phyloP scores from a whole-genome alignment of 169 alveolate genomes.

The Eimeria brunetti region DNA sequence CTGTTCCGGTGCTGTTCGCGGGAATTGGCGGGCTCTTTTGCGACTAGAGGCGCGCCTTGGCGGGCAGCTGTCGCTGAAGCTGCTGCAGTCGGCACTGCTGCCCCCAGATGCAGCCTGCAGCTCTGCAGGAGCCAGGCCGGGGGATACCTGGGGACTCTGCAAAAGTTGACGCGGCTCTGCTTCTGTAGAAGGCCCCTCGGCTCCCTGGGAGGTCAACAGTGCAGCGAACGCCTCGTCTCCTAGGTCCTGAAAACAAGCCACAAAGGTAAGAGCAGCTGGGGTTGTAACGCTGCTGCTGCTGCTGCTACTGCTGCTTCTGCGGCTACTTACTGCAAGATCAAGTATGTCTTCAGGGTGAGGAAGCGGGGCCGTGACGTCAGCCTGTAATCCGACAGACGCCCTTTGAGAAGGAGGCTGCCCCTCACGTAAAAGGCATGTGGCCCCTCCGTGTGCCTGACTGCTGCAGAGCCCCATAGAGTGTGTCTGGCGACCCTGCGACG shows the following conservation, averaged over 20 bases:
- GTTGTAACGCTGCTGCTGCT: conserved; percentile 16
- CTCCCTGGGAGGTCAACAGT: conserved; percentile 36
- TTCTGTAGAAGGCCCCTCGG: background rate
- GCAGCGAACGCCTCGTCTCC: conserved; percentile 48
- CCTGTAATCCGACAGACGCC: conserved; percentile 30
- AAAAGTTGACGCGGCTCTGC: background rate
- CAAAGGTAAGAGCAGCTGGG: background rate
- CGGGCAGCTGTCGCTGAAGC: conserved; percentile 25
- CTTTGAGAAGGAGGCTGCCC: conserved; percentile 45
- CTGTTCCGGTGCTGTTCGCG: background rate
- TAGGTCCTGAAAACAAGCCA: conserved; percentile 22
- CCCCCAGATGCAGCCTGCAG: conserved; percentile 6
- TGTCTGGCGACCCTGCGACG: background rate
- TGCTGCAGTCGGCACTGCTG: conserved; percentile 70
- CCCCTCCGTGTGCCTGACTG: conserved; percentile 6
- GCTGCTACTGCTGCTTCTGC: conserved; percentile 15
- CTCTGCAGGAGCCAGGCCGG: conserved; percentile 6
- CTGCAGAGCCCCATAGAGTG: conserved; percentile 15
- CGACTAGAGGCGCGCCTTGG: background rate
- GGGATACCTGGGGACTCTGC: background rate
- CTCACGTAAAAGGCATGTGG: background rate
- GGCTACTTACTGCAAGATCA: conserved; percentile 21
- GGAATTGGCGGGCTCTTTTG: background rate
- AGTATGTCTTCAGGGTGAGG: background rate
- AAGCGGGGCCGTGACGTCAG: background rate